These are phyloP conservation scores for Euphorbia celastroides DNA, from an alignment of 441 rosid species.

Conservation along the genomic window DNA sequence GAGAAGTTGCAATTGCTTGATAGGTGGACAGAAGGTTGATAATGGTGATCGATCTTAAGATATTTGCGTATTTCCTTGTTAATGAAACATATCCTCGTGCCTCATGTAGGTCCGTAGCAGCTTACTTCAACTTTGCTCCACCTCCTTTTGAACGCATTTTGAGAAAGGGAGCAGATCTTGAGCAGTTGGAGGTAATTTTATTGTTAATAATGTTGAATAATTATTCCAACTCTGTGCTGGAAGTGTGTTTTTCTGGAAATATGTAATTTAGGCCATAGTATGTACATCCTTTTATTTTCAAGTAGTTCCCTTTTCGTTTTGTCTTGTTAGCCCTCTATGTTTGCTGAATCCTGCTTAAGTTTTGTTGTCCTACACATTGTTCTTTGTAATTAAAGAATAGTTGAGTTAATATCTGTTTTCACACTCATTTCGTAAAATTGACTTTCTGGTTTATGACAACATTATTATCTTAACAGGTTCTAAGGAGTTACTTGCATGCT, in stretches of 20 bases:
- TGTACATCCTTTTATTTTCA: neutral
- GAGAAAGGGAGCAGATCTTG: constrained; percentile 26
- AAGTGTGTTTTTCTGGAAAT: neutral
- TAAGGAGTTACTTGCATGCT: constrained; percentile 34
- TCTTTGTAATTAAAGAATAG: neutral
- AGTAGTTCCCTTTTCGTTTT: neutral
- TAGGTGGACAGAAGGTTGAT: neutral
- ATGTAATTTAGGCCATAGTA: neutral
- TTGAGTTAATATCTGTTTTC: neutral
- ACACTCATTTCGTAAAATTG: neutral
- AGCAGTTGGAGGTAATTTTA: constrained; percentile 43
- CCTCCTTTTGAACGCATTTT: constrained; percentile 75
- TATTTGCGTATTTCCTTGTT: constrained; percentile 2
- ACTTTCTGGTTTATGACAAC: neutral
- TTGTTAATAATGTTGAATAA: neutral
- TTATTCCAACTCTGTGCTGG: neutral
- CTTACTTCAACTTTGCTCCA: constrained; percentile 74
- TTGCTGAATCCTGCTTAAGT: neutral
- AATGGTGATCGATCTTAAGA: neutral
- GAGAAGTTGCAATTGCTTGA: neutral
- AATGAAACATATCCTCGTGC: constrained; percentile 4
- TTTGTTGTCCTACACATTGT: neutral
- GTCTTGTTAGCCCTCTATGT: neutral
- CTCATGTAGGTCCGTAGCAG: constrained; percentile 57
- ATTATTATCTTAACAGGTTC: constrained; percentile 37